phyloP scores from a whole-genome alignment of 768 basidiomycete genomes.

The Pulveroboletus frians region DNA sequence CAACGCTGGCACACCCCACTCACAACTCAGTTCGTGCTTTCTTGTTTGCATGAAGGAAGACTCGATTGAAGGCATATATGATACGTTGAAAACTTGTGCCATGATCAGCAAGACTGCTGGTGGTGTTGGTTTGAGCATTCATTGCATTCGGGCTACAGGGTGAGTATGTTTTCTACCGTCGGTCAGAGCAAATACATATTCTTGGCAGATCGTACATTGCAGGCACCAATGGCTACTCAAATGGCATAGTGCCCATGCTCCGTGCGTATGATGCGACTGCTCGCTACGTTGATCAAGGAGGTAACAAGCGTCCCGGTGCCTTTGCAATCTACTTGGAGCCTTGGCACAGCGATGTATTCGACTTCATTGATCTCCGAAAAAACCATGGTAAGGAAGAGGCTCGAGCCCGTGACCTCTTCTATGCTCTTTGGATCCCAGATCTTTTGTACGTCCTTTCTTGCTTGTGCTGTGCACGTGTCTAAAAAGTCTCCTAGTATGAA shows the following conservation, averaged over 20 bases:
- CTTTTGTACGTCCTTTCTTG: conserved; percentile 63
- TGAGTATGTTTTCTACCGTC: conserved; percentile 31
- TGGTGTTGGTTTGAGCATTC: conserved; percentile 93
- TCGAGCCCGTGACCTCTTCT: conserved; percentile 95
- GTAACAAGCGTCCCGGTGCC: conserved; percentile 98
- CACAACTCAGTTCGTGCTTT: conserved; percentile 97
- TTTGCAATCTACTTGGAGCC: conserved; percentile 99
- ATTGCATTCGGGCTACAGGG: conserved; percentile 95
- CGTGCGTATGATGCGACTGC: conserved; percentile 97
- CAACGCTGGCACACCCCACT: conserved; percentile 93
- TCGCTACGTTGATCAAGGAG: conserved; percentile 97
- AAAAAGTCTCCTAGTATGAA: conserved; percentile 66
- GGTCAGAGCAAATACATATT: not conserved
- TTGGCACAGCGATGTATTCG: conserved; percentile 97
- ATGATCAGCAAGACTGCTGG: conserved; percentile 99
- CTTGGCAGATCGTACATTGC: conserved; percentile 86
- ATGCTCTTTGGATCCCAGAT: conserved; percentile 96
- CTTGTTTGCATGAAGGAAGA: conserved; percentile 98
- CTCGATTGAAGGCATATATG: conserved; percentile 98
- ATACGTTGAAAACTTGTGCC: conserved; percentile 95
- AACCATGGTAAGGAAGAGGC: conserved; percentile 99
- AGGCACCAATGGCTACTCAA: conserved; percentile 98
- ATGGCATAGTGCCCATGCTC: conserved; percentile 99
- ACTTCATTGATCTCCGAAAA: conserved; percentile 96
- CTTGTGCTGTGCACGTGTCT: not conserved